Evolutionary conservation across 176 grass and related monocot species (phyloP), one percentile per base, ranked within the genome.

Genomic region (Phoenix dactylifera): DNA sequence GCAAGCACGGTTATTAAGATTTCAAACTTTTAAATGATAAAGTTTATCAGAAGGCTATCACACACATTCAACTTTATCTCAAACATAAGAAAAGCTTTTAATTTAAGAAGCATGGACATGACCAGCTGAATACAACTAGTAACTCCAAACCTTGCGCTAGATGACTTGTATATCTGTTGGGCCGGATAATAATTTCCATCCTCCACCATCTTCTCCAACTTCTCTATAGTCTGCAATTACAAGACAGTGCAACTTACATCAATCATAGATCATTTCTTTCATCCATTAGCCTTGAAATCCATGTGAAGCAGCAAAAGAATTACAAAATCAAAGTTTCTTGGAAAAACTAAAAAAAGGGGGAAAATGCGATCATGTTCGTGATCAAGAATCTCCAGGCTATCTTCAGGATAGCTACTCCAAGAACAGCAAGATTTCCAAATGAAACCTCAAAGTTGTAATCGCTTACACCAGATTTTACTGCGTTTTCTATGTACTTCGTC

Each of bases 101-200:
- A 50, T 26, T 60, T 54, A 22, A 22, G 49, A 60, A 53, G 35
- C 55, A 55, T 35, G 28, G 30, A 18, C 68, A 59, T 28, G 44
- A 12, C 60, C 15, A n/a, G 39, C 44, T 69, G 48, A 15, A 5
- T 59, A 59, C 49, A 20, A 59, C 5, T 2, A 3, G 35, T 18
- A 54, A 12, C 7, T 25, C n/a, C 58, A 7, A 63, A 96, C 86
- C 86, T 90, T 70, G 86, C 86, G 82, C 86, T 77, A 54, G 81
- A 87, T 60, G 91, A 82, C 64, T 96, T 96, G 77, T 85, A 96
- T 62, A 90, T 84, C 76, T 96, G 91, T 72, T 96, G 91, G 50
- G 86, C 91, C 74, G 90, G 86, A 62, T 95, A 95, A 62, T 76
- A 90, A 77, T 74, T 90, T 64, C 80, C 80, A 76, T 59, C 79